Evolutionary conservation across 345 rosid genomes (phyloP), one percentile per base, ranked within the genome.

Genomic region (Nephelium lappaceum): DNA sequence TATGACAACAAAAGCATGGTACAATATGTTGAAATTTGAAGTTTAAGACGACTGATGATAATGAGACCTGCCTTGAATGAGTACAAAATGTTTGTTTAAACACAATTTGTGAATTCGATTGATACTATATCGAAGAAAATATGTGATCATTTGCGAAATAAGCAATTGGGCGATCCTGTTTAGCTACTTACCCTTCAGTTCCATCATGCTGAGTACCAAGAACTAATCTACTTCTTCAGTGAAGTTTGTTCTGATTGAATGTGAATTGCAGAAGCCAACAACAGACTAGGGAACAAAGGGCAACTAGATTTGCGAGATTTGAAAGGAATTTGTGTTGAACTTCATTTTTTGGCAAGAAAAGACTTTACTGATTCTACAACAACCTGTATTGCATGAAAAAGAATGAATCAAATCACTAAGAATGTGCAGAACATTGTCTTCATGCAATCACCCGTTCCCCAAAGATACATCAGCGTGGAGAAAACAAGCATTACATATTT

Each of bases 311-410:
- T 63, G 0, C 24, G 7, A 7, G 36, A 41, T 24, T 23, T 6
- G 62, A 53, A n/a, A 18, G 38, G 25, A 51, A 47, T 8, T 27
- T 11, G 18, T 43, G 36, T 9, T 76, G 7, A 75, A 73, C 62
- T 71, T 88, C 86, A 88, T 47, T 75, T 83, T 83, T 75, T 87
- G 45, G 89, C 83, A 39, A 92, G 79, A 69, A 84, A 88, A 68
- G 92, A 85, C 84, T 88, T 90, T 75, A 90, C 81, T 42, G 93
- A 89, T 85, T 92, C 96, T 18, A 92, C 88, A 61, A 90, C 91
- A 27, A 92, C 89, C 95, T 90, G 86, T 49, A 80, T 58, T 25
- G 60, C 49, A 82, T 57, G 66, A n/a, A 73, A 27, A 60, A 61
- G 21, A 36, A 45, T 10, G 31, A 68, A 49, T 43, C 65, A 69